A percentile compares a stretch with the other conserved stretches of the same genome.
Evolutionary conservation across 805 yeast species (phyloP).

Genomic region (Sungouiozyma intestinalis): DNA sequence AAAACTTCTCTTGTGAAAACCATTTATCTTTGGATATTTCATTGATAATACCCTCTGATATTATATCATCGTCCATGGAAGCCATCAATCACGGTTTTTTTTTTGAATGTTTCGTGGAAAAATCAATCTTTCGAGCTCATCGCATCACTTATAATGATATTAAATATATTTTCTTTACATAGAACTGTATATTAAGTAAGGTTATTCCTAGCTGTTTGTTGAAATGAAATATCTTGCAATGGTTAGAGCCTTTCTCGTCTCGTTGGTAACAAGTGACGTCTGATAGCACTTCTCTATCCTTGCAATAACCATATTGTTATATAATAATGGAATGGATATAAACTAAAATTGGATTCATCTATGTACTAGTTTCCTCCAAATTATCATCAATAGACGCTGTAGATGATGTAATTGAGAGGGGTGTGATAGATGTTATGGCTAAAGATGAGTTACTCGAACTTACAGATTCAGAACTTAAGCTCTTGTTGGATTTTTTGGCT

Average conservation of each 20-base stretch:
- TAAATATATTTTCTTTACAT: no score
- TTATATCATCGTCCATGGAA: background rate
- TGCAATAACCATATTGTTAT: no score
- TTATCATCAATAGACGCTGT: constrained; percentile 12
- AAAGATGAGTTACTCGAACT: background rate
- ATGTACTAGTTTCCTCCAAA: constrained; percentile 3
- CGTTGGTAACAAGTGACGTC: no score
- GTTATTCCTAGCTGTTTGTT: no score
- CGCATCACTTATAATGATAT: constrained; percentile 1
- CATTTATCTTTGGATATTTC: background rate
- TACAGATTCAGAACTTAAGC: background rate
- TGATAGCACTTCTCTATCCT: no score
- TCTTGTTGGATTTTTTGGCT: background rate
- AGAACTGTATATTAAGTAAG: no score
- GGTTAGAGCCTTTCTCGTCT: no score
- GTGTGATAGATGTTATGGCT: background rate
- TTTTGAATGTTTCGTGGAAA: no score
- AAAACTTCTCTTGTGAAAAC: background rate
- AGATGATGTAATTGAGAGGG: constrained; percentile 11
- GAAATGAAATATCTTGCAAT: no score
- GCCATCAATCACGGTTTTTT: background rate
- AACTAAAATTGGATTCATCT: no score
- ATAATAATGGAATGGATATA: no score
- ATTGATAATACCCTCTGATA: background rate
- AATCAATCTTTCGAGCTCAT: no score